Evolutionary conservation across 1,139 yeast species (phyloP).

Genomic region (Saccharomyces hybrid): DNA sequence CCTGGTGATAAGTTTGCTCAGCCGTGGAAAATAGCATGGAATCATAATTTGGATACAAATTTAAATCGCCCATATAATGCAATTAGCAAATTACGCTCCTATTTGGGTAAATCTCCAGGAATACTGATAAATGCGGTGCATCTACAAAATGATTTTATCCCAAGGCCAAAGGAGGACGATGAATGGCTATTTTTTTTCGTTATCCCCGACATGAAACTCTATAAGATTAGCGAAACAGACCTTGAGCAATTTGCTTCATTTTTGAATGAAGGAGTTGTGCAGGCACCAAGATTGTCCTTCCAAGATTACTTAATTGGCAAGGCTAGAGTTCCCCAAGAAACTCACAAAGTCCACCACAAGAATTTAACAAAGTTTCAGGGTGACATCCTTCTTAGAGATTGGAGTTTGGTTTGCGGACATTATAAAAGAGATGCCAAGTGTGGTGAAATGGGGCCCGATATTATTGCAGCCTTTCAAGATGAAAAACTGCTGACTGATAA

Average conservation of each 20-base stretch:
- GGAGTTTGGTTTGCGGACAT: slow-evolving; percentile 25
- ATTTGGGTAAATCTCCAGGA: not conserved
- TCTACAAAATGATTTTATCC: not conserved
- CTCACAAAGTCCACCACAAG: not conserved
- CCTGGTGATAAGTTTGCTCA: not conserved
- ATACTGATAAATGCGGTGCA: slow-evolving; percentile 1
- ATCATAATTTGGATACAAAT: not conserved
- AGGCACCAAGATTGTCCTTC: slow-evolving; percentile 8
- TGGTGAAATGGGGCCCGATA: slow-evolving; percentile 18
- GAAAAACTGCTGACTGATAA: slow-evolving; percentile 3
- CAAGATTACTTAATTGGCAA: slow-evolving; percentile 16
- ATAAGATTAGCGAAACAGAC: slow-evolving; percentile 9
- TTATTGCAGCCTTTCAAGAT: slow-evolving; percentile 8
- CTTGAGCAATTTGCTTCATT: slow-evolving; percentile 14
- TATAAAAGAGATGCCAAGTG: slow-evolving; percentile 23
- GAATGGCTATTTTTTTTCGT: slow-evolving; percentile 14
- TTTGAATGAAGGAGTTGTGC: slow-evolving; percentile 13
- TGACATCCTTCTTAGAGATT: slow-evolving; percentile 7
- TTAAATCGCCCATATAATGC: not conserved
- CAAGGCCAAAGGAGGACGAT: slow-evolving; percentile 1
- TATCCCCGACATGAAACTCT: slow-evolving; percentile 21
- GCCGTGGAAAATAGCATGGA: not conserved
- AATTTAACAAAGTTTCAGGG: slow-evolving; percentile 6
- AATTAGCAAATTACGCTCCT: not conserved
- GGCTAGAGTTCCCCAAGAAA: slow-evolving; percentile 6